phyloP scores from a whole-genome alignment of 2,329 filamentous ascomycete species.

The Falciphora oryzae region DNA sequence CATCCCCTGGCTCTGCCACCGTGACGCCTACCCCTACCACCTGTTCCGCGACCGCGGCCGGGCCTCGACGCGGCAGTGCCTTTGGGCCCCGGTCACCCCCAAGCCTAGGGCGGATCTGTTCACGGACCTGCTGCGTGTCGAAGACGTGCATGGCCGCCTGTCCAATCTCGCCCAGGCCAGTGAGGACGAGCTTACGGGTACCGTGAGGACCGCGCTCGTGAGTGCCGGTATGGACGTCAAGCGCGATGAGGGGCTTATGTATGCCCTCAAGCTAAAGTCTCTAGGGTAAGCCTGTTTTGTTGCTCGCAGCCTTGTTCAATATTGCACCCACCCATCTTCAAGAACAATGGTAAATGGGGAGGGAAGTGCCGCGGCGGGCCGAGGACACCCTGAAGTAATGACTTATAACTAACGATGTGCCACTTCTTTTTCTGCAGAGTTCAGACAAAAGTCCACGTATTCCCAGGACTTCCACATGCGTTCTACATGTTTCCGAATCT shows the following conservation, averaged over 20 bases:
- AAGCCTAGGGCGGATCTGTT: constrained; percentile 26
- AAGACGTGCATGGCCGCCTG: constrained; percentile 21
- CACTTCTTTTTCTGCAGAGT: constrained; percentile 14
- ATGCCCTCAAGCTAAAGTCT: constrained; percentile 21
- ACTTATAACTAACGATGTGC: not conserved
- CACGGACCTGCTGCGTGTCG: constrained; percentile 18
- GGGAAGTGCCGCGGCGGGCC: no score
- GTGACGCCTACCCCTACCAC: constrained; percentile 22
- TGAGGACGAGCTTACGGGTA: constrained; percentile 19
- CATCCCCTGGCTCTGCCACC: constrained; percentile 35
- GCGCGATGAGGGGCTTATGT: constrained; percentile 22
- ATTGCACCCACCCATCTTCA: no score
- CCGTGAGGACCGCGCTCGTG: constrained; percentile 22
- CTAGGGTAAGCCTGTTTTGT: constrained; percentile 17
- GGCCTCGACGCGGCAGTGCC: constrained; percentile 33
- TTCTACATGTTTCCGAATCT: constrained; percentile 21
- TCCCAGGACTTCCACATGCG: constrained; percentile 24
- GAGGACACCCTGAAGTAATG: not conserved
- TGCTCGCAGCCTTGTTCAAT: not conserved
- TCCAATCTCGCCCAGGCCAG: constrained; percentile 28
- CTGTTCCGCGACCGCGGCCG: constrained; percentile 28
- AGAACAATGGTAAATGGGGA: not conserved
- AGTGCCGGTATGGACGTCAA: constrained; percentile 23
- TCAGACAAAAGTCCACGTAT: constrained; percentile 24
- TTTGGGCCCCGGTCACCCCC: constrained; percentile 38